Evolutionary conservation across 768 basidiomycete genomes (phyloP).

Genomic region (Boletus reticulatus): DNA sequence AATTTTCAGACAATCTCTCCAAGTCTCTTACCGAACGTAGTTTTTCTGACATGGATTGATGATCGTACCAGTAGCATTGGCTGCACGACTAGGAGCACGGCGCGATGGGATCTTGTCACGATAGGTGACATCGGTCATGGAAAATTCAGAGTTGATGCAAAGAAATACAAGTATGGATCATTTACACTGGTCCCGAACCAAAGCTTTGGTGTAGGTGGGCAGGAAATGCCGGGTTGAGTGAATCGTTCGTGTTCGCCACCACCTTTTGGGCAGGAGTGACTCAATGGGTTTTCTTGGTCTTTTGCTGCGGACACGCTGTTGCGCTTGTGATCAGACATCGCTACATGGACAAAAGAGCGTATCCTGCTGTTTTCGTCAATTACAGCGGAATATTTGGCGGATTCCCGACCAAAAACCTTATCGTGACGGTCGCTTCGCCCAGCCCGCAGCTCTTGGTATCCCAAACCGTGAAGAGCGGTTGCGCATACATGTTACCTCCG

Average conservation of each 20-base stretch:
- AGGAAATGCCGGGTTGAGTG: not conserved
- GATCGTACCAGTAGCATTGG: not conserved
- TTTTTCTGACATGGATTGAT: not conserved
- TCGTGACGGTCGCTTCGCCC: not conserved
- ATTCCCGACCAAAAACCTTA: not conserved
- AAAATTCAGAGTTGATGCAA: not conserved
- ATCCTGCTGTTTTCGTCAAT: conserved; percentile 13
- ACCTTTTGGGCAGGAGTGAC: conserved; percentile 4
- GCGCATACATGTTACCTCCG: not conserved
- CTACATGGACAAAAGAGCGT: not conserved
- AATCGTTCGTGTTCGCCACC: not conserved
- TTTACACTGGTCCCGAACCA: not conserved
- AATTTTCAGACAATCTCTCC: not conserved
- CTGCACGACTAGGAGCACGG: not conserved
- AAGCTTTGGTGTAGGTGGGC: not conserved
- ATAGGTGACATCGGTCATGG: not conserved
- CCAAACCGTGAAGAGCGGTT: conserved; percentile 9
- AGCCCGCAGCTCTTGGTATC: conserved; percentile 16
- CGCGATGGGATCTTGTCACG: not conserved
- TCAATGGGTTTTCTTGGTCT: not conserved
- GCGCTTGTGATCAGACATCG: not conserved
- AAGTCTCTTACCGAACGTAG: conserved; percentile 1
- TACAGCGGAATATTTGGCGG: not conserved
- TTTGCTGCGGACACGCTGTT: conserved; percentile 1
- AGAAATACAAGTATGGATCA: conserved; percentile 2